Percentiles rank a stretch among this genome's conserved stretches.
These are phyloP conservation scores for Colletotrichum sp. DNA, from an alignment of 2,329 filamentous ascomycete genomes.

Conservation along the genomic window DNA sequence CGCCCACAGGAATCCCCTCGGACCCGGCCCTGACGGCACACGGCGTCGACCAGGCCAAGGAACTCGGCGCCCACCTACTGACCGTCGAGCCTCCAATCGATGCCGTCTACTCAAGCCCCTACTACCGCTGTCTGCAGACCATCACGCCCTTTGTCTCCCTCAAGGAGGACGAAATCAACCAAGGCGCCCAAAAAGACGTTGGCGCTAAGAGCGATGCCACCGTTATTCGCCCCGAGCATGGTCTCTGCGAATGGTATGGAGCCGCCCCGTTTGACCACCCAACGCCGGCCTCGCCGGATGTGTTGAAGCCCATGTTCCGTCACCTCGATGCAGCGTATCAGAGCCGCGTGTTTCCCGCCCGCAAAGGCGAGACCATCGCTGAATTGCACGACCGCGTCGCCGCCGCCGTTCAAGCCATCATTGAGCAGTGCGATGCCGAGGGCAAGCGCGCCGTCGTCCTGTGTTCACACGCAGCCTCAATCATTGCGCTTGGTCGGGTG, in stretches of 20 bases:
- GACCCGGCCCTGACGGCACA: conserved; percentile 89
- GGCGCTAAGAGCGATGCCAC: conserved; percentile 25
- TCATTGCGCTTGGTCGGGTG: conserved; percentile 85
- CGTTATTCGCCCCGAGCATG: conserved; percentile 60
- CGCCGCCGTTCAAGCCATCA: conserved; percentile 71
- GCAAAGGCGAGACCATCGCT: conserved; percentile 78
- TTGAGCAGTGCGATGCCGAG: conserved; percentile 74
- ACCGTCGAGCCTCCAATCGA: conserved; percentile 71
- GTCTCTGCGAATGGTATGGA: conserved; percentile 89
- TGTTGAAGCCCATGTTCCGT: conserved; percentile 73
- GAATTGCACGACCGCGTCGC: conserved; percentile 83
- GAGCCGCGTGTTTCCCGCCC: conserved; percentile 70
- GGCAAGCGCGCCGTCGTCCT: conserved; percentile 76
- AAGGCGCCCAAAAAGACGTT: not conserved
- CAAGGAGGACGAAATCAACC: conserved; percentile 28
- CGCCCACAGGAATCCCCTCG: conserved; percentile 85
- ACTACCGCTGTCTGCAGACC: conserved; percentile 88
- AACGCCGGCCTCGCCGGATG: conserved; percentile 67
- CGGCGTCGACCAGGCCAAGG: conserved; percentile 81
- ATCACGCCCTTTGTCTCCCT: conserved; percentile 71
- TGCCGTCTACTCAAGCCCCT: conserved; percentile 82
- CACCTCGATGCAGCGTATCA: conserved; percentile 61
- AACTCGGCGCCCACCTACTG: conserved; percentile 73
- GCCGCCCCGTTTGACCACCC: conserved; percentile 86
- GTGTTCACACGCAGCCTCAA: conserved; percentile 86